phyloP scores from a whole-genome alignment of 495 filamentous ascomycete genomes.

The Xylaria cubensis region DNA sequence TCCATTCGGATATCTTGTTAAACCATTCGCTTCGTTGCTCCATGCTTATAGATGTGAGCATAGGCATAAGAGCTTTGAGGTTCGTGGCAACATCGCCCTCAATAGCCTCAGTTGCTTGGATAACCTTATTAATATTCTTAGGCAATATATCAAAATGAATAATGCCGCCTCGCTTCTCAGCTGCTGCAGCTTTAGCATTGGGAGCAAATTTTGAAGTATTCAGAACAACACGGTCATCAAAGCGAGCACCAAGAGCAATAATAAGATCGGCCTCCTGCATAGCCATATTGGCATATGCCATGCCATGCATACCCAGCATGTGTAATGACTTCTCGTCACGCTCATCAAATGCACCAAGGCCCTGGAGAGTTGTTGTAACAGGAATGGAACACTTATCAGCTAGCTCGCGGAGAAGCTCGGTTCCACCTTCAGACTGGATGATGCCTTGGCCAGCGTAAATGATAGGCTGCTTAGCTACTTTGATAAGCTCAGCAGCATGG shows the following conservation, averaged over 20 bases:
- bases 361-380: constrained; percentile 80
- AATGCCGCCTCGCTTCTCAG: constrained; percentile 77
- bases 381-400: constrained; percentile 75
- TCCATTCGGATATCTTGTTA: constrained; percentile 79
- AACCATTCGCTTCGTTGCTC: constrained; percentile 83
- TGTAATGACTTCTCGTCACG: constrained; percentile 77
- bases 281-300: constrained; percentile 78
- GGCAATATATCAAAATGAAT: constrained; percentile 84
- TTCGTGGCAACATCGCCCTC: constrained; percentile 77
- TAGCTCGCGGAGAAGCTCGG: constrained; percentile 70
- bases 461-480: constrained; percentile 76
- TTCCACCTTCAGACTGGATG: constrained; percentile 66
- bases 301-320: constrained; percentile 86
- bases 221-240: constrained; percentile 79
- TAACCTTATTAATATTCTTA: constrained; percentile 89
- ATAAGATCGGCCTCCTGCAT: constrained; percentile 82
- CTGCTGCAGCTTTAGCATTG: constrained; percentile 67
- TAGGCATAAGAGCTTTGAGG: constrained; percentile 72
- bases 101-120: constrained; percentile 83
- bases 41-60: constrained; percentile 60
- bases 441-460: constrained; percentile 80
- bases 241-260: constrained; percentile 76
- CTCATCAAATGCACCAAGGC: constrained; percentile 79
- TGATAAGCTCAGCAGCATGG: constrained; percentile 71
- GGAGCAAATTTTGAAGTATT: constrained; percentile 74